Evolutionary conservation across 1,139 yeast species (phyloP), one percentile per base, ranked within the genome.

Genomic region (Protomyces inouyei): DNA sequence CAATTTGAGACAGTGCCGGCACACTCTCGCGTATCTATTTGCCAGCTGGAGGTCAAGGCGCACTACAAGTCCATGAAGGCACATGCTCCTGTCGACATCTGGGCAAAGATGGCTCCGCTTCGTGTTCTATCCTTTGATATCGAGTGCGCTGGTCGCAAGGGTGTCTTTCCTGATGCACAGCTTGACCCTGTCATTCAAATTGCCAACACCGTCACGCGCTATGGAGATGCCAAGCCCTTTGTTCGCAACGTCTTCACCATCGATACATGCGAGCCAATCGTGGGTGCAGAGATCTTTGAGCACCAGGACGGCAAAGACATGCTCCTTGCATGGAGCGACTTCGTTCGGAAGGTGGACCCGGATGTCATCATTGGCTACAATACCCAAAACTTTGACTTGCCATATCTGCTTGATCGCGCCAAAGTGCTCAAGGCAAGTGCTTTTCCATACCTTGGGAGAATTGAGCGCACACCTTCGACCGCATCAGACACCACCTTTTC

Each of bases 141-240:
- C 68, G 99, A 95, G 76, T 95, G 99, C 82, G 95, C 98, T 5
- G 98, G 98, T 60, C 84, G 99, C 76, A 88, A 90, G 69, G 98
- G 98, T 63, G 82, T 93, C 21, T 95, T 95, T 75, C 98, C 99
- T 0, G 98, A 95, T 73, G 88, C 99, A 1, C 87, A 88, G 67
- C 82, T 85, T 59, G 99, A 95, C 76, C 88, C 97, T 0, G 97
- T 95, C 8, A 95, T 95, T 73, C 98, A 95, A 75, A 93, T 95
- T 69, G 98, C 98, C 3, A 93, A 91, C 72, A 97, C 92, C 28
- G 96, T 93, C 1, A 87, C 88, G 72, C 80, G 82, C 64, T 87
- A 87, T 66, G 98, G 98, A 60, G 92, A 87, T 52, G 72, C 78
- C n/a, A 82, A 84, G 65, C 98, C 98, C 0, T 95, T 95, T 74